A percentile compares a stretch with the other conserved stretches of the same genome.
Conservation (phyloP, 2,329 filamentous ascomycete species). For the Phialemonium atrogriseum region DNA sequence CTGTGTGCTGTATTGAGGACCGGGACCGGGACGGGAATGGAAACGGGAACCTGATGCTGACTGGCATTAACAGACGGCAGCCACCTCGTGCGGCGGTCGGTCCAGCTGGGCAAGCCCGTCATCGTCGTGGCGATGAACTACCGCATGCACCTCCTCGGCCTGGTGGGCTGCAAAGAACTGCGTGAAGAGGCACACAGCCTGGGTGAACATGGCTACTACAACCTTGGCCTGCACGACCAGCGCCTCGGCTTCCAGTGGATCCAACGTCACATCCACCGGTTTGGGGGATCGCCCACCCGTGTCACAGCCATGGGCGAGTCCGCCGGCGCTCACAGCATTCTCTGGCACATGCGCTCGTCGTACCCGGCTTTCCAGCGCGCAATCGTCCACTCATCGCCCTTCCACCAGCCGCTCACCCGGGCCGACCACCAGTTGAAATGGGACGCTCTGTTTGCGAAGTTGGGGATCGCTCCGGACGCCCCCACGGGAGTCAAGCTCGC, state of each 20-base stretch:
- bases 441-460: not conserved
- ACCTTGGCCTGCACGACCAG: conserved; percentile 10
- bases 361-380: conserved; percentile 1
- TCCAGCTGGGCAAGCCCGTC: too few relatives aligned
- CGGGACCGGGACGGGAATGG: too few relatives aligned
- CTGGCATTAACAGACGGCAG: conserved; percentile 3
- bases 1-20: too few relatives aligned
- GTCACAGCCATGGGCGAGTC: conserved; percentile 10
- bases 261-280: conserved; percentile 7
- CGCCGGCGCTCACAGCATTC: conserved; percentile 9
- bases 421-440: not conserved
- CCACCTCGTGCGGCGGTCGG: too few relatives aligned
- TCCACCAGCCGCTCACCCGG: conserved; percentile 1
- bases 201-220: conserved; percentile 7
- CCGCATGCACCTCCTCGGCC: conserved; percentile 4
- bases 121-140: conserved; percentile 10
- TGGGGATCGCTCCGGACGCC: not conserved
- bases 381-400: not conserved
- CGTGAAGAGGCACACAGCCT: conserved; percentile 1
- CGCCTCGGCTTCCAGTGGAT: conserved; percentile 9
- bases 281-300: conserved; percentile 7
- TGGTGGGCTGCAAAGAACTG: conserved; percentile 6
- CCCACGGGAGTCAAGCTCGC: not conserved
- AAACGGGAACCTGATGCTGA: conserved; percentile 3
- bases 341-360: conserved; percentile 11